Conservation (phyloP, 768 basidiomycete genomes). For the Lentinus brumalis region DNA sequence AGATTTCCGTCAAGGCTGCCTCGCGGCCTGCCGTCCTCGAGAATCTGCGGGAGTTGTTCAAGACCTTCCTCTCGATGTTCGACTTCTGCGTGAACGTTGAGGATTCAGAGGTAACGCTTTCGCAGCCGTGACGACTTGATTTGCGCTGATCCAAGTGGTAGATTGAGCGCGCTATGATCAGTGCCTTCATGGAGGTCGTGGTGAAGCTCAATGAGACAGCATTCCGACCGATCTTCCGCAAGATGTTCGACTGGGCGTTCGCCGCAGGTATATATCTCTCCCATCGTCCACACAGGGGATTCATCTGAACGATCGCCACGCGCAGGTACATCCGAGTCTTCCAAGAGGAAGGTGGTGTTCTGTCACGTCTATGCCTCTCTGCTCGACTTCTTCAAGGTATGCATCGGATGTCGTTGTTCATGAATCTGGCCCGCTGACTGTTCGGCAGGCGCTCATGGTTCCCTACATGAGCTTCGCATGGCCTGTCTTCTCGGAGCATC, state of each 20-base stretch:
- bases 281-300: background rate
- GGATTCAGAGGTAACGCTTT: background rate
- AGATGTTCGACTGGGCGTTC: constrained; percentile 95
- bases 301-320: background rate
- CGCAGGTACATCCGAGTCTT: constrained; percentile 8
- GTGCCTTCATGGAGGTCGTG: constrained; percentile 85
- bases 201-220: constrained; percentile 90
- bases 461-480: constrained; percentile 86
- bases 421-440: background rate
- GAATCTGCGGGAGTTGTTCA: constrained; percentile 68
- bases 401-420: constrained; percentile 3
- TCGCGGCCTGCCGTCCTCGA: constrained; percentile 65
- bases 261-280: constrained; percentile 45
- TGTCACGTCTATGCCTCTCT: constrained; percentile 72
- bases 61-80: constrained; percentile 78
- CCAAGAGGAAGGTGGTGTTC: constrained; percentile 66
- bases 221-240: constrained; percentile 90
- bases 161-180: constrained; percentile 57
- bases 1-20: constrained; percentile 63
- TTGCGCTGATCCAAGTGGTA: constrained; percentile 26
- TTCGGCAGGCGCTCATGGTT: constrained; percentile 73
- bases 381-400: constrained; percentile 87
- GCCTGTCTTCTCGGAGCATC: constrained; percentile 61
- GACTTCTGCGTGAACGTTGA: constrained; percentile 40
- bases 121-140: background rate